These are phyloP conservation scores for Beauveria bassiana DNA, from an alignment of 2,329 filamentous ascomycete genomes.

Conservation along the genomic window DNA sequence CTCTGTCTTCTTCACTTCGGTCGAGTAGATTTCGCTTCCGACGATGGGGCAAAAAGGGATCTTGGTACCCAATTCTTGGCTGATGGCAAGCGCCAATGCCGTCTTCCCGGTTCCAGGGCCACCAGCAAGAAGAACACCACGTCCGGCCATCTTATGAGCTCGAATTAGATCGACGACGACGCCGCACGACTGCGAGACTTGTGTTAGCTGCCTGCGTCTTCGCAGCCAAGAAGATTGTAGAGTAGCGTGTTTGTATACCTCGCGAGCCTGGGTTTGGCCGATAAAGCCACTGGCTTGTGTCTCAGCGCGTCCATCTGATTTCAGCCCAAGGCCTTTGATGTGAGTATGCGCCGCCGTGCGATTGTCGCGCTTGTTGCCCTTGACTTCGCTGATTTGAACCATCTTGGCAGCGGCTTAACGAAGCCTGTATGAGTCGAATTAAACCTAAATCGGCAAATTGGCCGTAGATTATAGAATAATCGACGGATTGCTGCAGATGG, in stretches of 20 bases:
- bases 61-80: conserved; percentile 94
- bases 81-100: conserved; percentile 87
- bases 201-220: neutral
- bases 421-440: neutral
- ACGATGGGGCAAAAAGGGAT: conserved; percentile 98
- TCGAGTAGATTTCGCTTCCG: conserved; percentile 94
- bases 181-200: conserved; percentile 66
- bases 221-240: neutral
- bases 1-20: conserved; percentile 99
- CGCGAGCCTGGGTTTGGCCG: conserved; percentile 78
- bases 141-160: conserved; percentile 94
- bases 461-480: conserved; percentile 2
- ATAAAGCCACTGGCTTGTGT: conserved; percentile 76
- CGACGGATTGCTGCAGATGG: neutral
- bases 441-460: neutral
- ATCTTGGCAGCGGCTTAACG: conserved; percentile 37
- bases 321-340: conserved; percentile 89
- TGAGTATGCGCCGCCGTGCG: conserved; percentile 95
- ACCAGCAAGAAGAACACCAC: conserved; percentile 86
- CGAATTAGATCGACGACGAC: conserved; percentile 94
- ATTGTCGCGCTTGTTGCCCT: conserved; percentile 90
- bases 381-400: conserved; percentile 91
- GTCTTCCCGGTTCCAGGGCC: conserved; percentile 97
- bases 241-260: conserved; percentile 48
- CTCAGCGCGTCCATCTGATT: conserved; percentile 78